Conservation (phyloP, 1,284 basidiomycete species). For the Amylostereum chailletii region DNA sequence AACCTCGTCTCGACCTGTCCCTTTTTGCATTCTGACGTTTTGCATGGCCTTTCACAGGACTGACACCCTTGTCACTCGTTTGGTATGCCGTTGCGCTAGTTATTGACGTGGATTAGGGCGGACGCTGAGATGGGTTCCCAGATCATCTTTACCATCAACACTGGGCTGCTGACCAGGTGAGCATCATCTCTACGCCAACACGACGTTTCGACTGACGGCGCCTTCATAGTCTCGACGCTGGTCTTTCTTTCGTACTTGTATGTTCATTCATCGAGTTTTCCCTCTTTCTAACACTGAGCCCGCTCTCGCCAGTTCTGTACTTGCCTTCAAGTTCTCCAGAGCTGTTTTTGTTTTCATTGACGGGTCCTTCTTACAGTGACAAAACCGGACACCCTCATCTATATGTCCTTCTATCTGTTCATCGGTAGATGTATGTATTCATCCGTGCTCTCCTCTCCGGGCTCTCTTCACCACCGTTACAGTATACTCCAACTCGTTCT, state of each 20-base stretch:
- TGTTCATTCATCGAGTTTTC: too few relatives aligned
- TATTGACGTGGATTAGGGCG: too few relatives aligned
- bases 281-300: too few relatives aligned
- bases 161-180: conserved; percentile 36
- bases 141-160: conserved; percentile 30
- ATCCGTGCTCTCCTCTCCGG: background rate
- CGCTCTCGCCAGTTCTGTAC: too few relatives aligned
- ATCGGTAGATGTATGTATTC: conserved; percentile 36
- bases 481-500: conserved; percentile 51
- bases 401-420: conserved; percentile 50
- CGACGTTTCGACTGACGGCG: too few relatives aligned
- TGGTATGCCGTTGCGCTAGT: too few relatives aligned
- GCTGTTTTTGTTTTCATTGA: too few relatives aligned
- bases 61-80: conserved; percentile 40
- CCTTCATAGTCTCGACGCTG: conserved; percentile 33
- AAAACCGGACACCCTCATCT: conserved; percentile 40
- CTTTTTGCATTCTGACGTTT: too few relatives aligned
- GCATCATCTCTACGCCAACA: too few relatives aligned
- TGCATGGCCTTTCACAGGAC: conserved; percentile 15
- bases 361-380: conserved; percentile 2
- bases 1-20: too few relatives aligned
- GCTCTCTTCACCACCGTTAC: background rate
- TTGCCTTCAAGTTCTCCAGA: too few relatives aligned
- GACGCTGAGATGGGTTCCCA: too few relatives aligned
- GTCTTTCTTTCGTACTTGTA: conserved; percentile 38